phyloP scores from a whole-genome alignment of 768 basidiomycete genomes.

The Amanita phalloides region DNA sequence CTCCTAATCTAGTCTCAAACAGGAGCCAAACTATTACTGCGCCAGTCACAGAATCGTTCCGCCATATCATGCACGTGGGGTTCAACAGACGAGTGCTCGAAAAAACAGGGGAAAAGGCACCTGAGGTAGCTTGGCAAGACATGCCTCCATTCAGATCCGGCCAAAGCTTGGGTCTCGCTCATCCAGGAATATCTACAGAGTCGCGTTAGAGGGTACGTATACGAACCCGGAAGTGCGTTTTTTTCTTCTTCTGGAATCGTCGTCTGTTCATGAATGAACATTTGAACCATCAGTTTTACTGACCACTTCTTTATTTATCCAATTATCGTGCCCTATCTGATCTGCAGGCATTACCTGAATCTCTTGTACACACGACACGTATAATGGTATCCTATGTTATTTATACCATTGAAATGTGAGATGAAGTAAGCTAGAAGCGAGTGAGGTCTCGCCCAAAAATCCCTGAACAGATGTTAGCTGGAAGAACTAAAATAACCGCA shows the following conservation, averaged over 20 bases:
- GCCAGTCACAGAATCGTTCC: constrained; percentile 39
- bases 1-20: background rate
- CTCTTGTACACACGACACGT: too few relatives aligned
- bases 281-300: too few relatives aligned
- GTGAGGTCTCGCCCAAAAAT: constrained; percentile 69
- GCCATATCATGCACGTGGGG: constrained; percentile 58
- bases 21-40: constrained; percentile 32
- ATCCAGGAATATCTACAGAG: background rate
- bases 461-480: constrained; percentile 28
- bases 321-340: too few relatives aligned
- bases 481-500: constrained; percentile 5
- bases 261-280: background rate
- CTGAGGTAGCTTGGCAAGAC: constrained; percentile 43
- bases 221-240: background rate
- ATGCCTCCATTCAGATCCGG: constrained; percentile 23
- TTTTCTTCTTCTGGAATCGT: background rate
- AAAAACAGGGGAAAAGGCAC: constrained; percentile 24
- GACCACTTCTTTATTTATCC: too few relatives aligned
- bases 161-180: background rate
- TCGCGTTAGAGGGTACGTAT: too few relatives aligned
- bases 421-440: constrained; percentile 40
- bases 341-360: too few relatives aligned
- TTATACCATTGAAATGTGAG: background rate
- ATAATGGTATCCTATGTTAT: background rate
- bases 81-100: constrained; percentile 40